These are phyloP conservation scores for Pontederia paniculata DNA, from an alignment of 176 grass and related monocot genomes.

Conservation along the genomic window DNA sequence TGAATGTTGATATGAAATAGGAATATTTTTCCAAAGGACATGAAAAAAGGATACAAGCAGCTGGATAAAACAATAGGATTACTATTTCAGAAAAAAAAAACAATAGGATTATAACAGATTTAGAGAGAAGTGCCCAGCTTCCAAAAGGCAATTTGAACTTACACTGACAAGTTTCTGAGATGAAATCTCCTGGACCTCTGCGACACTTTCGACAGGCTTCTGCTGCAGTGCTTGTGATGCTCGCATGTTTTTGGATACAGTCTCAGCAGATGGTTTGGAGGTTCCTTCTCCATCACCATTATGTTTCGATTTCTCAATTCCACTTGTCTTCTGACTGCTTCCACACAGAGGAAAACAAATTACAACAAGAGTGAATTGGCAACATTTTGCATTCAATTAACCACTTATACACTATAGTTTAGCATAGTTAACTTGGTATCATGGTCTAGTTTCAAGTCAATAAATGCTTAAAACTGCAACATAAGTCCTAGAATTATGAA, in stretches of 20 bases:
- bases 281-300: conserved; percentile 54
- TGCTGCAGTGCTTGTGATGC: conserved; percentile 16
- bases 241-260: conserved; percentile 20
- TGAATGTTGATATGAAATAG: too few species aligned
- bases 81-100: too few species aligned
- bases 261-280: conserved; percentile 31
- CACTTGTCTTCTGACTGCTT: conserved; percentile 16
- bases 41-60: too few species aligned
- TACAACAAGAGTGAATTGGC: conserved; percentile 20
- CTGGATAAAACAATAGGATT: too few species aligned
- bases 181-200: conserved; percentile 41
- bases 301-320: conserved; percentile 10
- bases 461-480: too few species aligned
- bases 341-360: conserved; percentile 35
- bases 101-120: not conserved
- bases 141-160: not conserved
- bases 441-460: too few species aligned
- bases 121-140: not conserved
- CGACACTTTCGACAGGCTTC: conserved; percentile 24
- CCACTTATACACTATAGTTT: too few species aligned
- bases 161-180: conserved; percentile 39
- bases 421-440: not conserved
- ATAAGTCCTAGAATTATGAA: too few species aligned
- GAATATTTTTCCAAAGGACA: too few species aligned
- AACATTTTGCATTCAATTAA: too few species aligned